phyloP scores from a whole-genome alignment of 2,329 filamentous ascomycete genomes.

The Sporothrix dimorphospora region DNA sequence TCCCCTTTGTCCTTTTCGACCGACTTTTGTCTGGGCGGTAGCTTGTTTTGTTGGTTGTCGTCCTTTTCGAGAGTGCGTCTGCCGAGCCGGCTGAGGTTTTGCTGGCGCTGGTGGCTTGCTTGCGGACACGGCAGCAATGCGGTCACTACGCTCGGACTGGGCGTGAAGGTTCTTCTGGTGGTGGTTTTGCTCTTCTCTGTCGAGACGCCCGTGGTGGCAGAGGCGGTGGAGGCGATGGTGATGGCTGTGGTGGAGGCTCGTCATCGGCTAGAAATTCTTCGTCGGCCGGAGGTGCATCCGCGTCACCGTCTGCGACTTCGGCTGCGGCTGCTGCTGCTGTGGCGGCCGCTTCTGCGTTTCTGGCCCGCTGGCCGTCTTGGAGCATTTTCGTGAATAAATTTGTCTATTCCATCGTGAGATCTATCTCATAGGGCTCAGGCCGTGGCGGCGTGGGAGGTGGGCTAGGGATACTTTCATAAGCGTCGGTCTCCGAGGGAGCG shows the following conservation, averaged over 20 bases:
- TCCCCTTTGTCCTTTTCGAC: not conserved
- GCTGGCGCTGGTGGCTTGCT: not conserved
- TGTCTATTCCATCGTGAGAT: too few relatives aligned
- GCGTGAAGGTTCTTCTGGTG: not conserved
- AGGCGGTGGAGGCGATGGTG: too few relatives aligned
- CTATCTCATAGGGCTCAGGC: not conserved
- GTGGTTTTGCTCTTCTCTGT: not conserved
- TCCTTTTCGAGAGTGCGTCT: not conserved
- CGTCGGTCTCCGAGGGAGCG: not conserved
- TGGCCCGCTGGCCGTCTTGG: not conserved
- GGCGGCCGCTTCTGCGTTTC: not conserved
- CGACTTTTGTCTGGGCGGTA: not conserved
- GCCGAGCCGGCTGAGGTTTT: not conserved
- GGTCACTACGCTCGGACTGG: not conserved
- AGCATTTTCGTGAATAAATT: not conserved
- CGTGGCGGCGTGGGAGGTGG: not conserved
- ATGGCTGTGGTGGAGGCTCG: not conserved
- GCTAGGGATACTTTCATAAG: not conserved
- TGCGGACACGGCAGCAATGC: not conserved
- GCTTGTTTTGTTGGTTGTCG: not conserved
- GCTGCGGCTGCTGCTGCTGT: not conserved
- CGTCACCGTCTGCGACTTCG: not conserved
- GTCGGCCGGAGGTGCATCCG: not conserved
- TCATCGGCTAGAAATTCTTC: not conserved
- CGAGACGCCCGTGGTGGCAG: not conserved